Conservation (phyloP, 108 stramenopile genomes). For the Bacterosira constricta region DNA sequence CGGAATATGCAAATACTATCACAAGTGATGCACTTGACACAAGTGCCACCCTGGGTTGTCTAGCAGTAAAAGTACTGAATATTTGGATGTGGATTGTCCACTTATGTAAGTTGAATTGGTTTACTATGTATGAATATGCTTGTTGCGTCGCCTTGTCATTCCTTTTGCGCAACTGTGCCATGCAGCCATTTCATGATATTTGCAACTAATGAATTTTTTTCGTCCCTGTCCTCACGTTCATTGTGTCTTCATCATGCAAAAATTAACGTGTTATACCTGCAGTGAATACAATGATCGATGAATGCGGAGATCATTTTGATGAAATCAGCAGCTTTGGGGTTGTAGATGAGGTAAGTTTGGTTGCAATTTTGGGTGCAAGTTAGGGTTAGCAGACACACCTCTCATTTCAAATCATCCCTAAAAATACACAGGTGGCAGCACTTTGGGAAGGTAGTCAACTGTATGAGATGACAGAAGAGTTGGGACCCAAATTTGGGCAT, state of each 20-base stretch:
- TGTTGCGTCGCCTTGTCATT: too few species aligned
- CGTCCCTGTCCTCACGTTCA: background rate
- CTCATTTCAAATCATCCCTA: background rate
- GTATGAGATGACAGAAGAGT: constrained; percentile 69
- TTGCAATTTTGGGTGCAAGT: background rate
- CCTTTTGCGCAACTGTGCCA: too few species aligned
- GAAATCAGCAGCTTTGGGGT: constrained; percentile 53
- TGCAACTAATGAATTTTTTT: background rate
- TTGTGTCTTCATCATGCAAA: too few species aligned
- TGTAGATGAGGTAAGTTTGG: constrained; percentile 51
- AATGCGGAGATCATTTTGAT: constrained; percentile 59
- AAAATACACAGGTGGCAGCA: constrained; percentile 54
- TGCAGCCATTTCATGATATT: too few species aligned
- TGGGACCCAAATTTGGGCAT: constrained; percentile 55
- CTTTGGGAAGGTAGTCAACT: constrained; percentile 76
- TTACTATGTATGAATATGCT: background rate
- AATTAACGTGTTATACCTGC: background rate
- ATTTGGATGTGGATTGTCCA: constrained; percentile 85
- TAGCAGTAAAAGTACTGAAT: constrained; percentile 52
- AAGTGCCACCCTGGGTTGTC: constrained; percentile 16
- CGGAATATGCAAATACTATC: constrained; percentile 69
- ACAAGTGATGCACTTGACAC: constrained; percentile 65
- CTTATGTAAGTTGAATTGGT: constrained; percentile 17
- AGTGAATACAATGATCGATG: constrained; percentile 56
- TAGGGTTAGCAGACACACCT: background rate